Base-by-base conservation (phyloP, 1,284 basidiomycete genomes). In the Peniophora sp. region DNA sequence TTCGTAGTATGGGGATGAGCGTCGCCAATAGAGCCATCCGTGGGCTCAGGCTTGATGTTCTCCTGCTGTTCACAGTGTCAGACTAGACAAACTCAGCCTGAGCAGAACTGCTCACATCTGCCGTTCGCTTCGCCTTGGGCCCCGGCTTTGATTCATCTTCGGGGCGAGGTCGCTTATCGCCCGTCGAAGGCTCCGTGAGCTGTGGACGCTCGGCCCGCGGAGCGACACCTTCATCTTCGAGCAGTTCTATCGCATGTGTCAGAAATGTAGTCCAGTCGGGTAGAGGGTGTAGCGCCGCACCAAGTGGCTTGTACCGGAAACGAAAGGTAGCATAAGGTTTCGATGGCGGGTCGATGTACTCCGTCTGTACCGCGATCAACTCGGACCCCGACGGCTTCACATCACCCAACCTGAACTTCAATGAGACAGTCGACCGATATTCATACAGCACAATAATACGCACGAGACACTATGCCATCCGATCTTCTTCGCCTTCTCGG, bases 321-420 rank as follows among this genome's bases (percentile, higher is more conserved):
- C 43, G 37, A 23, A 52, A 52, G 2, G 18, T 34, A 2, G 48
- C 51, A 23, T 47, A 47, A 37, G 51, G 51, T 14, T 8, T 12
- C 6, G 23, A 3, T 20, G 6, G 14, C n/a, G 12, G 20, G 18
- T 45, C 20, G 3, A 45, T 20, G 43, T 45, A 24, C 18, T 22
- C n/a, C 10, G 23, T 22, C 5, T 24, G 20, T 3, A 22, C 8
- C n/a, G 14, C 23, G 10, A 9, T 10, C 23, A 5, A 24, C 18
- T n/a, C 23, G 20, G 14, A 24, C 10, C 14, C 10, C 41, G 41
- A 14, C 12, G 27, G 27, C 22, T 23, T 45, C 12, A 15, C 22
- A 10, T 5, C n/a, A 9, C 43, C 43, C 8, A 45, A 20, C 9
- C 43, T 45, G 23, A 14, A 9, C 9, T n/a, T 45, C n/a, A 32